Evolutionary conservation across 345 rosid genomes (phyloP).

Genomic region (Moricandia arvensis): DNA sequence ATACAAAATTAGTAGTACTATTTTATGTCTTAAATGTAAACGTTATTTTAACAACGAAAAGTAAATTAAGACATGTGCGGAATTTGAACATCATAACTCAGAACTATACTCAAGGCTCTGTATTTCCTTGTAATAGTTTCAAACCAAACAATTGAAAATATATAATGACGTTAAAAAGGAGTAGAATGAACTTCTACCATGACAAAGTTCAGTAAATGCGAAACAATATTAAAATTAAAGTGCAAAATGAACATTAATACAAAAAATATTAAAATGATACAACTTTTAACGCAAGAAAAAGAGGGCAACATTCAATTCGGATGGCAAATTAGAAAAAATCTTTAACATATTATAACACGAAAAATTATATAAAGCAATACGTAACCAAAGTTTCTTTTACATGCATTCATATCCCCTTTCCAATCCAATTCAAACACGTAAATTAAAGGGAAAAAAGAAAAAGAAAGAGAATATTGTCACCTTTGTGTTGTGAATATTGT

Average conservation of each 20-base stretch:
- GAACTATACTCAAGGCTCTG: neutral
- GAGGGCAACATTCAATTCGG: slow-evolving; percentile 17
- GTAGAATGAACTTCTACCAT: neutral
- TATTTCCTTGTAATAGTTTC: neutral
- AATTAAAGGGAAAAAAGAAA: neutral
- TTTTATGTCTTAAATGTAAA: slow-evolving; percentile 3
- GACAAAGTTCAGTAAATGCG: neutral
- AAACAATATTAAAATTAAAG: slow-evolving; percentile 8
- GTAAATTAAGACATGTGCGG: slow-evolving; percentile 23
- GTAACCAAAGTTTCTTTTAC: slow-evolving; percentile 24
- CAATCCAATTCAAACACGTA: slow-evolving; percentile 9
- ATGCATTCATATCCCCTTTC: slow-evolving; percentile 10
- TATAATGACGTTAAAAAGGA: slow-evolving; percentile 1
- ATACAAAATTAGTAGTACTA: neutral
- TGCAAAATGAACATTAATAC: slow-evolving; percentile 3
- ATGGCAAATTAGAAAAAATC: slow-evolving; percentile 21
- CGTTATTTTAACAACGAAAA: slow-evolving; percentile 6
- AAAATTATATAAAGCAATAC: slow-evolving; percentile 1
- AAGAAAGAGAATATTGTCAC: slow-evolving; percentile 28
- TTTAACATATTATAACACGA: slow-evolving; percentile 27
- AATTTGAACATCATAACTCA: slow-evolving; percentile 13
- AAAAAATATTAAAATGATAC: slow-evolving; percentile 13
- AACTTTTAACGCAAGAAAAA: slow-evolving; percentile 10
- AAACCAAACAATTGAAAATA: neutral
- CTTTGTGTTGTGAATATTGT: slow-evolving; percentile 26